phyloP scores from a whole-genome alignment of 352 stramenopile genomes.

The Pythium phragmitis region DNA sequence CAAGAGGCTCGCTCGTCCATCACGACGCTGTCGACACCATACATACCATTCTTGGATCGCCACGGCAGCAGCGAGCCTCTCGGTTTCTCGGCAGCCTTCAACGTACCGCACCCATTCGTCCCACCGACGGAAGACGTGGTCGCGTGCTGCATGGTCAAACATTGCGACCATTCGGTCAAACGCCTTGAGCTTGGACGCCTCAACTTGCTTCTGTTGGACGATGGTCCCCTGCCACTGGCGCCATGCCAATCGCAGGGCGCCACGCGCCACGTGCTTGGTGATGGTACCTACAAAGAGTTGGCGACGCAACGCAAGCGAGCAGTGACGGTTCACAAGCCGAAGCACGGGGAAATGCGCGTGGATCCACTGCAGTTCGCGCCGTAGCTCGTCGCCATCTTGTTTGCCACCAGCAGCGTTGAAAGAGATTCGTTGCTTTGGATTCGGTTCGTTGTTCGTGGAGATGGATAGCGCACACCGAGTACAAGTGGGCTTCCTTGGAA shows the following conservation, averaged over 20 bases:
- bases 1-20: conserved; percentile 2
- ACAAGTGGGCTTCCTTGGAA: too few species aligned
- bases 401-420: background rate
- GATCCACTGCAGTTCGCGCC: conserved; percentile 60
- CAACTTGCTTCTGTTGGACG: conserved; percentile 26
- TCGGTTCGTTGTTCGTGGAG: background rate
- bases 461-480: too few species aligned
- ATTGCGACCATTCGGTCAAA: conserved; percentile 12
- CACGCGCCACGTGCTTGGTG: conserved; percentile 27
- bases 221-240: conserved; percentile 34
- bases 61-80: conserved; percentile 13
- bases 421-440: background rate
- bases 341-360: conserved; percentile 55
- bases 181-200: conserved; percentile 6
- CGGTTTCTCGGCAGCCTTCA: conserved; percentile 1
- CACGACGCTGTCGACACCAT: conserved; percentile 2
- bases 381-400: conserved; percentile 20
- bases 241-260: conserved; percentile 28
- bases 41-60: conserved; percentile 12
- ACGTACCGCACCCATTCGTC: conserved; percentile 9
- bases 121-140: conserved; percentile 5
- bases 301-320: conserved; percentile 40
- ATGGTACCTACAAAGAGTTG: conserved; percentile 43
- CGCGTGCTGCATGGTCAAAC: background rate
- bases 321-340: conserved; percentile 41